A percentile compares a stretch with the other conserved stretches of the same genome.
Conservation (phyloP, 2,329 filamentous ascomycete genomes). For the Fusarium sp. region DNA sequence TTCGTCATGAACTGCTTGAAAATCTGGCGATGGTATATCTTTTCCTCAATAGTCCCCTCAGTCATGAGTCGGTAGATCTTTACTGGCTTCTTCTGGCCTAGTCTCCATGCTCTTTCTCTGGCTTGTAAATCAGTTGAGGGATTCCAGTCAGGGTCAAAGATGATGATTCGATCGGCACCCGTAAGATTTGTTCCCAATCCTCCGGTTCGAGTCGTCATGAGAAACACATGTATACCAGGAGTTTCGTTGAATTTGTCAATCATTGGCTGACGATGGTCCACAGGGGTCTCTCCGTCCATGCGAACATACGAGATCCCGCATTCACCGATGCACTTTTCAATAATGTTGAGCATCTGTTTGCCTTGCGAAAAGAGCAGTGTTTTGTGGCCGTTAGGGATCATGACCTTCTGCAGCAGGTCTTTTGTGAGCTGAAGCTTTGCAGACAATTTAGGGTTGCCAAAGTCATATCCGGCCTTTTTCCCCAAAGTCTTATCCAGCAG, state of each 20-base stretch:
- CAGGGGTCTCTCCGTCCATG: slow-evolving; percentile 93
- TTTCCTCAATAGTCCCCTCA: slow-evolving; percentile 97
- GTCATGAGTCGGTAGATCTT: slow-evolving; percentile 99
- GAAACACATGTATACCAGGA: slow-evolving; percentile 84
- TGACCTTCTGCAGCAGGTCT: slow-evolving; percentile 81
- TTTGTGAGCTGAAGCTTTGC: slow-evolving; percentile 98
- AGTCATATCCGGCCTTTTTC: slow-evolving; percentile 75
- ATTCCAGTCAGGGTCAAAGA: slow-evolving; percentile 99
- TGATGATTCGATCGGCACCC: slow-evolving; percentile 94
- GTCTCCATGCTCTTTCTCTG: slow-evolving; percentile 92
- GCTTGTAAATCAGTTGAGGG: slow-evolving; percentile 97
- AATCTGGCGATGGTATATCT: slow-evolving; percentile 98
- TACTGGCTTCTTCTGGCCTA: slow-evolving; percentile 95
- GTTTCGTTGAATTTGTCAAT: slow-evolving; percentile 94
- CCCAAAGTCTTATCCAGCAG: slow-evolving; percentile 74
- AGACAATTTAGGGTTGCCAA: slow-evolving; percentile 82
- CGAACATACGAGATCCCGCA: slow-evolving; percentile 81
- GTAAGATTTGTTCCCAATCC: slow-evolving; percentile 95
- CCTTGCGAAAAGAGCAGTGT: slow-evolving; percentile 93
- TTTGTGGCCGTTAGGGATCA: slow-evolving; percentile 92
- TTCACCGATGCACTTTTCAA: slow-evolving; percentile 83
- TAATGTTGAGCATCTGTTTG: slow-evolving; percentile 93
- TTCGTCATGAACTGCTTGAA: slow-evolving; percentile 99
- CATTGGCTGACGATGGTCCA: slow-evolving; percentile 87
- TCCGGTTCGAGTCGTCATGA: slow-evolving; percentile 95